A percentile compares a stretch with the other conserved stretches of the same genome.
phyloP scores from a whole-genome alignment of 371 early-diverging fungal genomes.

The Mortierella sp. region DNA sequence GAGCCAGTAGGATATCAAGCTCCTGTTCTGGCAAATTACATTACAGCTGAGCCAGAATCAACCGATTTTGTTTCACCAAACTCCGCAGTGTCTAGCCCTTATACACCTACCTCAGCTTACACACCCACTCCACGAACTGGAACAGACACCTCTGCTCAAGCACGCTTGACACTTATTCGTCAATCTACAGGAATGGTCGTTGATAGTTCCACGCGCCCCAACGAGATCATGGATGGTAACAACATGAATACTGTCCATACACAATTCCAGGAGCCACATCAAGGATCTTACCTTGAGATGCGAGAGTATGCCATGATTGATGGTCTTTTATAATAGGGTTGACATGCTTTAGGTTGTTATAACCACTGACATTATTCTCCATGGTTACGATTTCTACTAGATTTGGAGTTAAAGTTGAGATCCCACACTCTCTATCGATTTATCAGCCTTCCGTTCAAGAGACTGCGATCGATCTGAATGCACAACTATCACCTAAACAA shows the following conservation, averaged over 20 bases:
- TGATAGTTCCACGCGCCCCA: conserved; percentile 43
- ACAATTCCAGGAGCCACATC: background rate
- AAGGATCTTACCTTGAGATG: conserved; percentile 13
- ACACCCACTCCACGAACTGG: background rate
- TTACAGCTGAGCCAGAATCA: background rate
- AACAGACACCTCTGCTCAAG: conserved; percentile 16
- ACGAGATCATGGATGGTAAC: conserved; percentile 42
- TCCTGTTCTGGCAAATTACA: background rate
- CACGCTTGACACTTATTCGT: conserved; percentile 32
- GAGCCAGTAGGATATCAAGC: background rate
- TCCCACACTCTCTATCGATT: conserved; percentile 9
- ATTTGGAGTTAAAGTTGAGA: conserved; percentile 32
- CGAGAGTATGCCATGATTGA: conserved; percentile 2
- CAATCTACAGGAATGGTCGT: conserved; percentile 40
- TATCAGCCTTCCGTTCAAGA: conserved; percentile 2
- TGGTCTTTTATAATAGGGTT: too few relatives aligned
- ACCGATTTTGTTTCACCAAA: background rate
- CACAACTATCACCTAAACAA: background rate
- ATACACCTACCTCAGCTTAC: conserved; percentile 15
- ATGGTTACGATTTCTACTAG: too few relatives aligned
- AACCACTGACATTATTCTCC: too few relatives aligned
- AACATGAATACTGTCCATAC: conserved; percentile 33
- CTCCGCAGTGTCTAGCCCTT: background rate
- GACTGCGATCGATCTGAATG: background rate
- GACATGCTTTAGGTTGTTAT: too few relatives aligned